Conservation (phyloP, 2,329 filamentous ascomycete species). For the Podosphaera xanthii region DNA sequence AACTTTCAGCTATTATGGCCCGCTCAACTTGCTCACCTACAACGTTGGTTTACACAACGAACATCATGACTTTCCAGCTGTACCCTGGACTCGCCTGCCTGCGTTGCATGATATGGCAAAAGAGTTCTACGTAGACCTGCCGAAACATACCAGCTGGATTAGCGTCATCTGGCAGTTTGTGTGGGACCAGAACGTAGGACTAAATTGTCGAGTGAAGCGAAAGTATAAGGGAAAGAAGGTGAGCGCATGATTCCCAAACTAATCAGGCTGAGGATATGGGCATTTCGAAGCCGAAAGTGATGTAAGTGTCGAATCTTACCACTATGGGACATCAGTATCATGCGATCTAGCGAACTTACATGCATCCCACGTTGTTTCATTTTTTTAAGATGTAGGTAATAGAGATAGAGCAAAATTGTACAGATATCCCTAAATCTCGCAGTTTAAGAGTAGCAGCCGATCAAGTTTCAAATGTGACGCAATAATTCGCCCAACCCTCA, state of each 20-base stretch:
- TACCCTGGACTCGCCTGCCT: slow-evolving; percentile 79
- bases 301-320: too few relatives aligned
- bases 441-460: too few relatives aligned
- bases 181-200: slow-evolving; percentile 65
- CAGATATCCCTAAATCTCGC: too few relatives aligned
- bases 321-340: too few relatives aligned
- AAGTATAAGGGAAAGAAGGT: slow-evolving; percentile 48
- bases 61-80: slow-evolving; percentile 93
- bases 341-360: too few relatives aligned
- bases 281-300: too few relatives aligned
- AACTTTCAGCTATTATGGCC: slow-evolving; percentile 92
- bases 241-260: slow-evolving; percentile 25
- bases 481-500: too few relatives aligned
- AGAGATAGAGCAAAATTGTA: too few relatives aligned
- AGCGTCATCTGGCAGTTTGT: slow-evolving; percentile 94
- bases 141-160: slow-evolving; percentile 72
- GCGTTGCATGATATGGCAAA: slow-evolving; percentile 55
- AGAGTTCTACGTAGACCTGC: slow-evolving; percentile 81
- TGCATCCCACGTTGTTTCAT: too few relatives aligned
- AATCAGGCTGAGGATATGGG: too few relatives aligned
- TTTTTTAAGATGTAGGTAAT: too few relatives aligned
- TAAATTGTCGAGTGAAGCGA: slow-evolving; percentile 84
- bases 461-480: too few relatives aligned
- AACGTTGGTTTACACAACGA: slow-evolving; percentile 97
- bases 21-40: slow-evolving; percentile 79